These are phyloP conservation scores for Spongispora temasekensis DNA, from an alignment of 1,284 basidiomycete species.

Conservation along the genomic window DNA sequence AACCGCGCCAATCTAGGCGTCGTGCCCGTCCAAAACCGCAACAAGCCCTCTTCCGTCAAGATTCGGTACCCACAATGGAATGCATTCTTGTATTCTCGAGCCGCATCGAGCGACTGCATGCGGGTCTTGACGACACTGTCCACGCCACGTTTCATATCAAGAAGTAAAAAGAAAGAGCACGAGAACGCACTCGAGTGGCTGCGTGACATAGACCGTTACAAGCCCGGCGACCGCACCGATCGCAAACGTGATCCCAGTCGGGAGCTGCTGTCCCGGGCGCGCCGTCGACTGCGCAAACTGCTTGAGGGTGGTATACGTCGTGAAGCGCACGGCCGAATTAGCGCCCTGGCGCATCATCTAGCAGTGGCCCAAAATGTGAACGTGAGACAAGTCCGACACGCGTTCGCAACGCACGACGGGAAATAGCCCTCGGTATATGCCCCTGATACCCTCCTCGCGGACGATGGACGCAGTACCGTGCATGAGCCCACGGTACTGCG, in stretches of 20 bases:
- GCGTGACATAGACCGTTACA: conserved; percentile 93
- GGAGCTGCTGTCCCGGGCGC: conserved; percentile 82
- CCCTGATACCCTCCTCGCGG: conserved; percentile 76
- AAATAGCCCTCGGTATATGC: conserved; percentile 91
- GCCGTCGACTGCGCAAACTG: conserved; percentile 87
- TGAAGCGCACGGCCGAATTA: conserved; percentile 96
- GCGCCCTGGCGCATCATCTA: conserved; percentile 98
- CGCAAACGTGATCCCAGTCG: conserved; percentile 88
- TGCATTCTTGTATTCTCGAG: conserved; percentile 84
- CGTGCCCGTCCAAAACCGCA: conserved; percentile 95
- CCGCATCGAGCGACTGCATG: conserved; percentile 92
- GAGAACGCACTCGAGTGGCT: conserved; percentile 90
- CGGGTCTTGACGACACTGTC: conserved; percentile 93
- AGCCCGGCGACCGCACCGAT: conserved; percentile 94
- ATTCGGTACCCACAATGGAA: conserved; percentile 95
- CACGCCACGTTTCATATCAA: conserved; percentile 9
- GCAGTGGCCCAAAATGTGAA: neutral
- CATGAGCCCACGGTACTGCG: conserved; percentile 85
- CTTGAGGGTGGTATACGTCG: conserved; percentile 92
- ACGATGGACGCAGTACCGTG: conserved; percentile 88
- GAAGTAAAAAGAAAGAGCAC: neutral
- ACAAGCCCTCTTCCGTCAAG: conserved; percentile 84
- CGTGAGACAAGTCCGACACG: neutral
- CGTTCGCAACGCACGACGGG: conserved; percentile 71
- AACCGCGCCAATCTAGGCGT: conserved; percentile 85